Conservation (phyloP, 129 eudicot species). For the Ambrosia trifida region DNA sequence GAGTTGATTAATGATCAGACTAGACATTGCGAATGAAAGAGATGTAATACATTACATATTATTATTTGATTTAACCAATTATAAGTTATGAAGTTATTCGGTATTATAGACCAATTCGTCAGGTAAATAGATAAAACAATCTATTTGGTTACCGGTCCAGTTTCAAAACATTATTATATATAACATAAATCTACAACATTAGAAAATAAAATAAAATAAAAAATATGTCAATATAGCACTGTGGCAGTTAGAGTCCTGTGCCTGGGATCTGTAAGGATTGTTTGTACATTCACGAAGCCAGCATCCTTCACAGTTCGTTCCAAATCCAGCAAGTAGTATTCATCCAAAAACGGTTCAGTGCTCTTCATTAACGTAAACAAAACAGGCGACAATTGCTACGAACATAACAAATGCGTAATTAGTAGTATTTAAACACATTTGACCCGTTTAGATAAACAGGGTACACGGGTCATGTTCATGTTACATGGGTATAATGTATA, state of each 20-base stretch:
- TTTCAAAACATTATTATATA: too few relatives aligned
- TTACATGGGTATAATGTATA: neutral
- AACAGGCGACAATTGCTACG: constrained; percentile 85
- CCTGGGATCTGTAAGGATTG: constrained; percentile 82
- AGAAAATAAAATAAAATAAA: neutral
- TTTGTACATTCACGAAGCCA: constrained; percentile 69
- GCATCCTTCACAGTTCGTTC: constrained; percentile 63
- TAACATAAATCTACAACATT: too few relatives aligned
- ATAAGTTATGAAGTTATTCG: too few relatives aligned
- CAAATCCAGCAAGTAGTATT: constrained; percentile 84
- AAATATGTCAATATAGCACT: constrained; percentile 44
- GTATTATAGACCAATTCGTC: too few relatives aligned
- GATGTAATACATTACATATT: too few relatives aligned
- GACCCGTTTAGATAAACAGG: neutral
- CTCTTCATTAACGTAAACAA: constrained; percentile 93
- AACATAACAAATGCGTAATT: constrained; percentile 15
- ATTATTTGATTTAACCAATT: too few relatives aligned
- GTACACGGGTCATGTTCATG: neutral
- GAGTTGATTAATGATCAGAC: too few relatives aligned
- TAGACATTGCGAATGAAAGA: too few relatives aligned
- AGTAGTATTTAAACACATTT: neutral
- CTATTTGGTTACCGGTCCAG: too few relatives aligned
- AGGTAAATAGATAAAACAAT: too few relatives aligned
- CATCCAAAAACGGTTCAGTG: constrained; percentile 94
- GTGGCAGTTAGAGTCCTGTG: constrained; percentile 91